Percentiles rank a stretch among this genome's conserved stretches.
phyloP scores from a whole-genome alignment of 1,284 basidiomycete genomes.

The Sanguinoderma infundibulare region DNA sequence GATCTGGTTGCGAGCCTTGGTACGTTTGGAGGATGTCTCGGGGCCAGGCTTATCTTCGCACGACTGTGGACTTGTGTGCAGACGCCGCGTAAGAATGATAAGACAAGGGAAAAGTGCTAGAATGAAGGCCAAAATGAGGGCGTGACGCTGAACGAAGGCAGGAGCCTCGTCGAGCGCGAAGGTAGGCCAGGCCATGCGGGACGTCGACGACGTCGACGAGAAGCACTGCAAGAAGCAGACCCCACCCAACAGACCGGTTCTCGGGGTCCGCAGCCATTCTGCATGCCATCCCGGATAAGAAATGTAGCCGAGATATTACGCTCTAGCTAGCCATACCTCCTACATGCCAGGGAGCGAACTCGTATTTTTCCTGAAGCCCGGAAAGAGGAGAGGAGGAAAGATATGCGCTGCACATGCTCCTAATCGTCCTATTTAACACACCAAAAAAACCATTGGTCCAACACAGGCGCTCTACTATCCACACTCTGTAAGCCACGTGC shows the following conservation, averaged over 20 bases:
- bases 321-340: neutral
- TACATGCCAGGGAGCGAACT: neutral
- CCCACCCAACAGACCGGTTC: slow-evolving; percentile 5
- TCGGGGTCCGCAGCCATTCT: slow-evolving; percentile 17
- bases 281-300: neutral
- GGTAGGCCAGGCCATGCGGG: neutral
- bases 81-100: slow-evolving; percentile 13
- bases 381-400: neutral
- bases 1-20: neutral
- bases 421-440: neutral
- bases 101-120: slow-evolving; percentile 7
- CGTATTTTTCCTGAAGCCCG: neutral
- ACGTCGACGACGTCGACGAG: slow-evolving; percentile 1
- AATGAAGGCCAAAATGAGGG: neutral
- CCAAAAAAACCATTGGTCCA: too few species aligned
- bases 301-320: neutral
- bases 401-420: neutral
- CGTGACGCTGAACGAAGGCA: neutral
- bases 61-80: slow-evolving; percentile 8
- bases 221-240: neutral
- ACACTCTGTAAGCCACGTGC: too few species aligned
- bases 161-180: neutral
- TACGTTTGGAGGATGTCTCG: slow-evolving; percentile 1
- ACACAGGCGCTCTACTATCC: too few species aligned
- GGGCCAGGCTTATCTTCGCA: slow-evolving; percentile 20